phyloP scores from a whole-genome alignment of 148 eudicot genomes.

The Hydrangea macrophylla region DNA sequence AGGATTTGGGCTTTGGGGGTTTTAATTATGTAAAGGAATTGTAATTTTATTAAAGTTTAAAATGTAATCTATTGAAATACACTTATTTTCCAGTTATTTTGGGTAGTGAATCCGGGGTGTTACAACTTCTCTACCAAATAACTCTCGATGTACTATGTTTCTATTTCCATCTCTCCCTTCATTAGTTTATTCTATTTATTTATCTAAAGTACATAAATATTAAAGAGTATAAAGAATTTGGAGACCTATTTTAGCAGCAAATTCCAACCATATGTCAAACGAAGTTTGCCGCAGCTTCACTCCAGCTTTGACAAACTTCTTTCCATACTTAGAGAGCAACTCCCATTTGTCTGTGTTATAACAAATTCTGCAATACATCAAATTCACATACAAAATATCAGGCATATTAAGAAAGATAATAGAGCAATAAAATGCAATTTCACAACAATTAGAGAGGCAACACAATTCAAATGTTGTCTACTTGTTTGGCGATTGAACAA shows the following conservation, averaged over 20 bases:
- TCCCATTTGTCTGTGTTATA: constrained; percentile 61
- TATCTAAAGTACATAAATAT: too few relatives aligned
- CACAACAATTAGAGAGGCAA: neutral
- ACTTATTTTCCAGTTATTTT: too few relatives aligned
- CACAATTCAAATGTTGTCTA: neutral
- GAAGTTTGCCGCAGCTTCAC: constrained; percentile 70
- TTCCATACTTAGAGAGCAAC: constrained; percentile 64
- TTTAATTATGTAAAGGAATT: too few relatives aligned
- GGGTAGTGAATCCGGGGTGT: too few relatives aligned
- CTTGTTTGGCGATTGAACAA: neutral
- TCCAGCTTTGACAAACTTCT: constrained; percentile 63
- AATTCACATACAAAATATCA: constrained; percentile 1
- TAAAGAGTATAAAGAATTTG: constrained; percentile 9
- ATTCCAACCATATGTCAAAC: constrained; percentile 78
- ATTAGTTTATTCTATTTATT: too few relatives aligned
- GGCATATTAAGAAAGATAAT: neutral
- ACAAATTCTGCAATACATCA: constrained; percentile 72
- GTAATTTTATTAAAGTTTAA: too few relatives aligned
- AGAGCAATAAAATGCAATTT: too few relatives aligned
- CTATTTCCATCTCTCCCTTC: too few relatives aligned
- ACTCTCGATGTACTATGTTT: too few relatives aligned
- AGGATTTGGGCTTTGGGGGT: too few relatives aligned
- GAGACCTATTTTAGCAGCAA: constrained; percentile 75
- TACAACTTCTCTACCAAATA: too few relatives aligned
- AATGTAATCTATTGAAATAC: too few relatives aligned